Evolutionary conservation across 2,329 filamentous ascomycete genomes (phyloP).

Genomic region (Alternaria conjuncta): DNA sequence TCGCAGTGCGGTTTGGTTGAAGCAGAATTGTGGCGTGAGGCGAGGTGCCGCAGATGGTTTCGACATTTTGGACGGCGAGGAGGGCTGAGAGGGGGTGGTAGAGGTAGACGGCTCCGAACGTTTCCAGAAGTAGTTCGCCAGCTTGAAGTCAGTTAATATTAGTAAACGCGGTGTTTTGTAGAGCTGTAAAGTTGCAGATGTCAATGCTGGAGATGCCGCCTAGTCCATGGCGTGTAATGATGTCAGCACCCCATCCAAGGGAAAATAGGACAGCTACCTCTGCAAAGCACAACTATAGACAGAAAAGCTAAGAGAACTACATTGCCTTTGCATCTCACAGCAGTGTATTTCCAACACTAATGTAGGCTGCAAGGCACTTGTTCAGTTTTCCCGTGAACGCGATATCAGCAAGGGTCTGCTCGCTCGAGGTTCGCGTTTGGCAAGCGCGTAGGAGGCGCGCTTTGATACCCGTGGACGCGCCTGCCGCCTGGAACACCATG

Average conservation of each 20-base stretch:
- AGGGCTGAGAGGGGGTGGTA: slow-evolving; percentile 5
- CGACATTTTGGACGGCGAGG: slow-evolving; percentile 45
- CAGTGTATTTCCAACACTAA: not conserved
- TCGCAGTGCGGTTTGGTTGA: slow-evolving; percentile 58
- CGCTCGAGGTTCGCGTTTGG: slow-evolving; percentile 24
- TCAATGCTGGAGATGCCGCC: slow-evolving; percentile 13
- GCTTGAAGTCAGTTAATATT: slow-evolving; percentile 11
- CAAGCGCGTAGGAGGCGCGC: slow-evolving; percentile 35
- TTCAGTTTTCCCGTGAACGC: not conserved
- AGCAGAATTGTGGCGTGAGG: slow-evolving; percentile 59
- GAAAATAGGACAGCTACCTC: not conserved
- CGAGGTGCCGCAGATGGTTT: slow-evolving; percentile 48
- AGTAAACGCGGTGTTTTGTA: not conserved
- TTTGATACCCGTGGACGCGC: slow-evolving; percentile 9
- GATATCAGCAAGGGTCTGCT: slow-evolving; percentile 20
- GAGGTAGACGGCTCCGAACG: slow-evolving; percentile 17
- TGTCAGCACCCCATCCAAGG: slow-evolving; percentile 26
- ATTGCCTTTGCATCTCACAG: not conserved
- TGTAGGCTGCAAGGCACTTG: not conserved
- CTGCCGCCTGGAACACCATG: slow-evolving; percentile 34
- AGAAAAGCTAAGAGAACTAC: not conserved
- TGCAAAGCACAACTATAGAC: not conserved
- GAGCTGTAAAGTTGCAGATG: not conserved
- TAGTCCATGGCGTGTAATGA: slow-evolving; percentile 33
- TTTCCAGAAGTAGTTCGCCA: slow-evolving; percentile 45